A percentile compares a stretch with the other conserved stretches of the same genome.
Conservation (phyloP, 1,284 basidiomycete genomes). For the Pulchroboletus neoregius region DNA sequence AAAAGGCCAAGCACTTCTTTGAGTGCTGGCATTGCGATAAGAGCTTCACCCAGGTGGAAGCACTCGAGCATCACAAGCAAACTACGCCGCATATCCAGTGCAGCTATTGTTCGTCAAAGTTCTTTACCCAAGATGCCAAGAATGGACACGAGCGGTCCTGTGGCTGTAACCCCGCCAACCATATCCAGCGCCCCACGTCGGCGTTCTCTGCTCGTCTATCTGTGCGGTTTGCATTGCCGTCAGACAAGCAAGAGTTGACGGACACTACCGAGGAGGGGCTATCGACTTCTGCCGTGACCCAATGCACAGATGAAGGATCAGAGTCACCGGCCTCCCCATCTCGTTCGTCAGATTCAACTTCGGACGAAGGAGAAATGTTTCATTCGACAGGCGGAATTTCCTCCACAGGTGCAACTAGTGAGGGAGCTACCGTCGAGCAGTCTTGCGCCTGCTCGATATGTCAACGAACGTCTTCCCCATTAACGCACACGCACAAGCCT, state of each 20-base stretch:
- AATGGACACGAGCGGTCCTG: constrained; percentile 14
- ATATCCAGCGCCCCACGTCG: neutral
- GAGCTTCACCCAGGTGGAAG: constrained; percentile 3
- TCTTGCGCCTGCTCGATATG: neutral
- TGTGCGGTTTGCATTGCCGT: neutral
- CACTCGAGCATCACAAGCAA: constrained; percentile 11
- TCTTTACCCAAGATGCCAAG: neutral
- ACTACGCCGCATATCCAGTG: constrained; percentile 13
- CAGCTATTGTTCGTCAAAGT: constrained; percentile 10
- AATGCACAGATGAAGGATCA: neutral
- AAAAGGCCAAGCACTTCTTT: constrained; percentile 4
- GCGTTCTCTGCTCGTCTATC: neutral
- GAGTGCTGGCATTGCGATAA: constrained; percentile 11
- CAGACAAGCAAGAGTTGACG: neutral
- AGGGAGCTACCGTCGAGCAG: neutral
- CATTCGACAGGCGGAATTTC: constrained; percentile 2
- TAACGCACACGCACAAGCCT: neutral
- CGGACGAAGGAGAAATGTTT: constrained; percentile 13
- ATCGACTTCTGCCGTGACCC: neutral
- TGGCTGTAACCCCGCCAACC: neutral
- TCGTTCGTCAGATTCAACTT: constrained; percentile 5
- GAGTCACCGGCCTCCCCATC: neutral
- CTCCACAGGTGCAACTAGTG: neutral
- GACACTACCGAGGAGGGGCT: neutral
- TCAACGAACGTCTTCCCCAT: neutral